Evolutionary conservation across 305 asterid species (phyloP).

Genomic region (Fraxinus dipetala): DNA sequence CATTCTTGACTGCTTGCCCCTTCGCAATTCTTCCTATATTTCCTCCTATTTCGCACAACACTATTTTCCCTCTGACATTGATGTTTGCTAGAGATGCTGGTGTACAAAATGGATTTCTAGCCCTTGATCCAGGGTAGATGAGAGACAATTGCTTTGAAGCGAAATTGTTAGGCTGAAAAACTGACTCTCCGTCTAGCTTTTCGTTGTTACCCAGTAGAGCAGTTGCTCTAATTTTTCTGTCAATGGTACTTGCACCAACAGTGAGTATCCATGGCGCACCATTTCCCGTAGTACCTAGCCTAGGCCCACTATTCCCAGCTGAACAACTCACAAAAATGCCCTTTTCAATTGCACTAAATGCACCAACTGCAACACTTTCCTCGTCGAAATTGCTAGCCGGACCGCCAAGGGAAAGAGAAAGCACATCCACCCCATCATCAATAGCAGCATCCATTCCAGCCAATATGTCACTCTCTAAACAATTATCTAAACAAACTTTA

Average conservation of each 20-base stretch:
- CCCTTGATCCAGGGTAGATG: conserved; percentile 24
- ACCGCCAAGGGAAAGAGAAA: conserved; percentile 38
- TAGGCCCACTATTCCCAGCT: conserved; percentile 46
- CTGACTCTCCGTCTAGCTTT: conserved; percentile 32
- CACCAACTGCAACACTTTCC: conserved; percentile 34
- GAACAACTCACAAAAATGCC: conserved; percentile 54
- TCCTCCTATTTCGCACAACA: conserved; percentile 25
- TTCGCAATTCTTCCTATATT: background rate
- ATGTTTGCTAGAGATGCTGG: conserved; percentile 2
- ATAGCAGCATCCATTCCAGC: conserved; percentile 44
- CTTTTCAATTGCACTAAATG: conserved; percentile 40
- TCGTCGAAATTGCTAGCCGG: background rate
- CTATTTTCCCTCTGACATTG: conserved; percentile 22
- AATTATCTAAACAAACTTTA: conserved; percentile 33
- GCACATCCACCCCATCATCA: conserved; percentile 42
- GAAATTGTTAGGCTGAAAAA: conserved; percentile 25
- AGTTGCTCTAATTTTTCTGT: conserved; percentile 34
- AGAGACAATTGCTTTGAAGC: conserved; percentile 19
- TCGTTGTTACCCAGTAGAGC: conserved; percentile 36
- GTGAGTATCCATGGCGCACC: conserved; percentile 56
- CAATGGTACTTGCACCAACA: conserved; percentile 48
- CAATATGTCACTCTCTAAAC: conserved; percentile 19
- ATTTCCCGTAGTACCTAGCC: background rate
- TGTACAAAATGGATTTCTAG: conserved; percentile 21
- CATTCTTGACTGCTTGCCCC: conserved; percentile 30